These are phyloP conservation scores for Bruguiera gymnorhiza DNA, from an alignment of 345 rosid species.

Conservation along the genomic window DNA sequence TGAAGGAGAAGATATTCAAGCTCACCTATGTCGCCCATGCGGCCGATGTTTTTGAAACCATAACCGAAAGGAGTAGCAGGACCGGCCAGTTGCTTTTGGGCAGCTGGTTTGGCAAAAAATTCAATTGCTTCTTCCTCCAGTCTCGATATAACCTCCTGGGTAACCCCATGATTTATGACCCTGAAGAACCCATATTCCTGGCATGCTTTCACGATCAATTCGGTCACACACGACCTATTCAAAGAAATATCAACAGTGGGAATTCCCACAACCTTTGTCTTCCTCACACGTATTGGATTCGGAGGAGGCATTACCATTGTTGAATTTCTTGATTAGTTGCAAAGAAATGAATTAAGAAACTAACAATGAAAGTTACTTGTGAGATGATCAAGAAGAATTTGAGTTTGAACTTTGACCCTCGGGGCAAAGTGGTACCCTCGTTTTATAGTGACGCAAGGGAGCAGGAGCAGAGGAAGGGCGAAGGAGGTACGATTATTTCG, in stretches of 20 bases:
- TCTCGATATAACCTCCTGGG: slow-evolving; percentile 26
- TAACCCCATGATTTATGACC: slow-evolving; percentile 72
- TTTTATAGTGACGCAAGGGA: slow-evolving; percentile 9
- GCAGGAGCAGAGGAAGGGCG: background rate
- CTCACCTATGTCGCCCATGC: slow-evolving; percentile 75
- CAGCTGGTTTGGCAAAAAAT: slow-evolving; percentile 59
- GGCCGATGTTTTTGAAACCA: slow-evolving; percentile 75
- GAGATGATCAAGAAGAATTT: background rate
- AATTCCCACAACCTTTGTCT: slow-evolving; percentile 23
- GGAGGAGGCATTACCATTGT: slow-evolving; percentile 63
- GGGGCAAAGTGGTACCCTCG: slow-evolving; percentile 9
- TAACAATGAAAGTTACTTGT: background rate
- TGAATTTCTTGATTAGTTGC: background rate
- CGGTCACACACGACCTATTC: slow-evolving; percentile 46
- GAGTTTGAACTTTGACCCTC: slow-evolving; percentile 10
- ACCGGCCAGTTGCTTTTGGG: slow-evolving; percentile 54
- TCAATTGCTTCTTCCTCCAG: slow-evolving; percentile 55
- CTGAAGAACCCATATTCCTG: slow-evolving; percentile 82
- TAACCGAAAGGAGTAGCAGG: slow-evolving; percentile 66
- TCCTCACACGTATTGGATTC: slow-evolving; percentile 39
- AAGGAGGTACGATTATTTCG: background rate
- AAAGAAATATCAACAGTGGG: slow-evolving; percentile 58
- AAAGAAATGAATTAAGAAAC: background rate
- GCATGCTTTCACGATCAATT: slow-evolving; percentile 59
- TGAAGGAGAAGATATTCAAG: slow-evolving; percentile 76